These are phyloP conservation scores for Acacia acuminata DNA, from an alignment of 306 rosid species.

Conservation along the genomic window DNA sequence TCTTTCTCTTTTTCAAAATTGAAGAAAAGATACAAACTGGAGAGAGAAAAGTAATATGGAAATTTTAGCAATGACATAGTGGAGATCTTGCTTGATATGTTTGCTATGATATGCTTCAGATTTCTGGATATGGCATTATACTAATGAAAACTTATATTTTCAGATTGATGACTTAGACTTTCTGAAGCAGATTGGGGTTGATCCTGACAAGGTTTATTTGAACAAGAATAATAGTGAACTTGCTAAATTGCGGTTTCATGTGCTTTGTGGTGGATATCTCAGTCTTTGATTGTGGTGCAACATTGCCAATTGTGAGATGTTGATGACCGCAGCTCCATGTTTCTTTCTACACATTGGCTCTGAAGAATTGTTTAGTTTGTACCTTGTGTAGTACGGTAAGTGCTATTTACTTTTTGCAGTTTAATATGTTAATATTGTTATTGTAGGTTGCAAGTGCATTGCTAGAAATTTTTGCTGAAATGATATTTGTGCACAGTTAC, in stretches of 20 bases:
- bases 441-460: constrained; percentile 72
- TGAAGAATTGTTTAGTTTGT: constrained; percentile 21
- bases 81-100: constrained; percentile 20
- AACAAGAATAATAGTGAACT: constrained; percentile 28
- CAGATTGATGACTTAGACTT: constrained; percentile 88
- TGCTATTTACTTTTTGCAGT: constrained; percentile 18
- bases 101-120: constrained; percentile 22
- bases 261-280: constrained; percentile 23
- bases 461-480: constrained; percentile 76
- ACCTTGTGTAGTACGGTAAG: constrained; percentile 5
- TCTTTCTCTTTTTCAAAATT: neutral
- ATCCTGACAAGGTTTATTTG: constrained; percentile 71
- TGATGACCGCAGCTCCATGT: constrained; percentile 16
- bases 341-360: constrained; percentile 10
- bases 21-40: neutral
- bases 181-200: constrained; percentile 60
- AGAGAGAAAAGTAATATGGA: neutral
- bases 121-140: constrained; percentile 34
- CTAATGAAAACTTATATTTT: constrained; percentile 30
- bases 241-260: constrained; percentile 30
- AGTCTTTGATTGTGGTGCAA: constrained; percentile 18
- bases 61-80: neutral
- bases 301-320: constrained; percentile 27
- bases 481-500: constrained; percentile 94
- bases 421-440: constrained; percentile 33